A percentile compares a stretch with the other conserved stretches of the same genome.
Conservation (phyloP, 192 early-diverging fungal genomes). For the Umbelopsis vinacea region DNA sequence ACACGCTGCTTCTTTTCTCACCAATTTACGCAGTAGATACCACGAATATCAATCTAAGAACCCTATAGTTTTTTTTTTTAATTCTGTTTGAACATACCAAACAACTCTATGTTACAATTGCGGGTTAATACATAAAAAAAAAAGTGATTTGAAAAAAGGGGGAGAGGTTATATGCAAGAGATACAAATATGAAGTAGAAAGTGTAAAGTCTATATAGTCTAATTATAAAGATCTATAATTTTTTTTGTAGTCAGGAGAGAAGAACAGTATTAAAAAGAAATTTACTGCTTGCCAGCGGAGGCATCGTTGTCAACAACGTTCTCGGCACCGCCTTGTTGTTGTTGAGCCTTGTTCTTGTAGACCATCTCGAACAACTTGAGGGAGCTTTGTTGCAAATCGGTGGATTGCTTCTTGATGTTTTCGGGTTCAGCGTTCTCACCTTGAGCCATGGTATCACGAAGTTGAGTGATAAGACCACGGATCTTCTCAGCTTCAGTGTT, state of each 20-base stretch:
- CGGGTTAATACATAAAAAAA: neutral
- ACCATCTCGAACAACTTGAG: slow-evolving; percentile 98
- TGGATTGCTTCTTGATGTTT: slow-evolving; percentile 85
- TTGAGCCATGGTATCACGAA: slow-evolving; percentile 76
- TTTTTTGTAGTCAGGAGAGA: neutral
- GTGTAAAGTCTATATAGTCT: slow-evolving; percentile 12
- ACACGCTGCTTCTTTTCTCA: too few relatives aligned
- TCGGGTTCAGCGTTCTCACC: slow-evolving; percentile 74
- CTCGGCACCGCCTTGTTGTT: slow-evolving; percentile 40
- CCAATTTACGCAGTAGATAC: too few relatives aligned
- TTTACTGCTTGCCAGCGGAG: slow-evolving; percentile 23
- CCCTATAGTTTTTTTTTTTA: slow-evolving; percentile 18
- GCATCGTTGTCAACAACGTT: slow-evolving; percentile 26
- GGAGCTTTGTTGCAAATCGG: slow-evolving; percentile 84
- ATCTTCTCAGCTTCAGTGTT: slow-evolving; percentile 86
- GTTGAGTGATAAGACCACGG: slow-evolving; percentile 76
- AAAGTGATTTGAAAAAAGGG: neutral
- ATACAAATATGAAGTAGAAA: slow-evolving; percentile 1
- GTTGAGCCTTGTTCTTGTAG: slow-evolving; percentile 81
- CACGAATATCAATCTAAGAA: neutral
- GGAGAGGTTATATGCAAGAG: slow-evolving; percentile 22
- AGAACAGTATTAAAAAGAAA: neutral
- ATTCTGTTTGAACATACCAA: slow-evolving; percentile 20
- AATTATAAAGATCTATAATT: slow-evolving; percentile 9
- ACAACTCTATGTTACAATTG: slow-evolving; percentile 13